Percentiles rank a stretch among this genome's conserved stretches.
Conservation (phyloP, 176 grass and related monocot species). For the Oryza rufipogon region DNA sequence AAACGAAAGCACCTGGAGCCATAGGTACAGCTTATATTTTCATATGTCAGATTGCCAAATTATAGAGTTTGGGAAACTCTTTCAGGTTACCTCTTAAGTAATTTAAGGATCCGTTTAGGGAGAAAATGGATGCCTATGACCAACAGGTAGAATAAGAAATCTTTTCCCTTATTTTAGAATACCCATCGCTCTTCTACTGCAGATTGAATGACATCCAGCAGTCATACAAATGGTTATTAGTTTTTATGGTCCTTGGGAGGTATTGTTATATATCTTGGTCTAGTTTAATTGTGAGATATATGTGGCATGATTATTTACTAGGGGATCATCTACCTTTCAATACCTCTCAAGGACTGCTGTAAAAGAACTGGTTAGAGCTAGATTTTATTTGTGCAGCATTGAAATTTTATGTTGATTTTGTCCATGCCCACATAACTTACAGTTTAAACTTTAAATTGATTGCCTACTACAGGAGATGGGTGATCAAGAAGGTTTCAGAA, state of each 20-base stretch:
- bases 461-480: slow-evolving; percentile 79
- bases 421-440: background rate
- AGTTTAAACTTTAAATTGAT: slow-evolving; percentile 16
- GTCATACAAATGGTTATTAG: background rate
- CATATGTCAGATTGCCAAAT: background rate
- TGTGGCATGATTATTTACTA: background rate
- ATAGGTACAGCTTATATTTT: slow-evolving; percentile 48
- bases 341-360: background rate
- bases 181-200: background rate
- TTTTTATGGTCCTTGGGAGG: background rate
- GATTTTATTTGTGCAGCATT: slow-evolving; percentile 1
- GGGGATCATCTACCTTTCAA: background rate
- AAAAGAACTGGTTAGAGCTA: background rate
- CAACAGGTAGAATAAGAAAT: background rate
- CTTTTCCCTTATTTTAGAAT: background rate
- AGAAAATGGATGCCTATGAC: background rate
- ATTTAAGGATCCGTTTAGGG: background rate
- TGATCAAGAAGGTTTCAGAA: slow-evolving; percentile 68
- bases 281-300: too few relatives aligned
- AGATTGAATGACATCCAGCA: background rate
- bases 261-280: background rate
- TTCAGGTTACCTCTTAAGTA: background rate
- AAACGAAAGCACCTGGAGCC: slow-evolving; percentile 68
- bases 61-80: background rate
- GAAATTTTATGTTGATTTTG: slow-evolving; percentile 23